Evolutionary conservation across 2,329 filamentous ascomycete species (phyloP).

Genomic region (Colletotrichum tropicale): DNA sequence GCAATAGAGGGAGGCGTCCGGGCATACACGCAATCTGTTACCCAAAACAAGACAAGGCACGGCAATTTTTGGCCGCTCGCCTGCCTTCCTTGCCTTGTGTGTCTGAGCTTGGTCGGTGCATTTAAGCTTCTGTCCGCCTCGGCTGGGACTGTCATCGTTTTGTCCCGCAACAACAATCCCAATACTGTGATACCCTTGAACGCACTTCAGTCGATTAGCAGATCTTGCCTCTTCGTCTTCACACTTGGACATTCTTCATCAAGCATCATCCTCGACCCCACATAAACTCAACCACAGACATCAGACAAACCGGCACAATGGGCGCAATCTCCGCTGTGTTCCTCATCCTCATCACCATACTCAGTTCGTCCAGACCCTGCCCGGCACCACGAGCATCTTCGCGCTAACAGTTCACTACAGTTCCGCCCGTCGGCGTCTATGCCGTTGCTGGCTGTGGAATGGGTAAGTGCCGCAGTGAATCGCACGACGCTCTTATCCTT

Average conservation of each 20-base stretch:
- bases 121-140: constrained; percentile 15
- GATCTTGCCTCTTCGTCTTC: not conserved
- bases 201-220: not conserved
- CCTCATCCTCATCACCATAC: constrained; percentile 55
- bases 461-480: constrained; percentile 36
- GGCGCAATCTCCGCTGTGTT: constrained; percentile 52
- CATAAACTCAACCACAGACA: not conserved
- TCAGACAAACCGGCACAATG: constrained; percentile 42
- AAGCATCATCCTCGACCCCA: constrained; percentile 11
- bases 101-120: not conserved
- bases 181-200: not conserved
- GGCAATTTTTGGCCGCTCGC: constrained; percentile 9
- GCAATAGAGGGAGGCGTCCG: not conserved
- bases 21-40: constrained; percentile 5
- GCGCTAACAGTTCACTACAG: constrained; percentile 44
- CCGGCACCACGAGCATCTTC: not conserved
- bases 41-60: not conserved
- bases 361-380: constrained; percentile 51
- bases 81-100: not conserved
- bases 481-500: not conserved
- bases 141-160: not conserved
- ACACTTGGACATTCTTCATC: not conserved
- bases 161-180: not conserved
- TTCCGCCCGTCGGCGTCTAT: constrained; percentile 69
- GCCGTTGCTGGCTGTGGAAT: constrained; percentile 68